Conservation (phyloP, 2,329 filamentous ascomycete species). For the Diaporthe helianthi region DNA sequence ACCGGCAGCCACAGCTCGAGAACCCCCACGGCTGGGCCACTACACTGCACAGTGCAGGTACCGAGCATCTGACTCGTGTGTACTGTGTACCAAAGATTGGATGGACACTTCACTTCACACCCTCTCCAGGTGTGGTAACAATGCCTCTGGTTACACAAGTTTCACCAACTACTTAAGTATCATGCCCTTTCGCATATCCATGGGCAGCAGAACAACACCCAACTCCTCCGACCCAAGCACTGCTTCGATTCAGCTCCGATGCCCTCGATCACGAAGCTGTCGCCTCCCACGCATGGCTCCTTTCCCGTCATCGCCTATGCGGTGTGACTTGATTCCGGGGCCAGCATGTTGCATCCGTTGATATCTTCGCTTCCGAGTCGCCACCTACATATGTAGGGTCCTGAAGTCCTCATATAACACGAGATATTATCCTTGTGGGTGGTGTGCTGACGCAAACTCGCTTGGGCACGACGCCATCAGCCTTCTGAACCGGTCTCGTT, state of each 20-base stretch:
- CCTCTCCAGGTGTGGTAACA: neutral
- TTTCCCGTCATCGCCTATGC: constrained; percentile 9
- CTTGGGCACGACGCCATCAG: neutral
- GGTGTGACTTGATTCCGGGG: constrained; percentile 13
- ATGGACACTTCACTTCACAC: neutral
- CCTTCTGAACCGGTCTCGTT: neutral
- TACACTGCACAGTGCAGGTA: too few relatives aligned
- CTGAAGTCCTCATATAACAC: neutral
- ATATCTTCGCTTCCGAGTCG: neutral
- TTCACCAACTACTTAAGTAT: constrained; percentile 10
- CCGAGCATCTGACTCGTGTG: too few relatives aligned
- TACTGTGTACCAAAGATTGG: too few relatives aligned
- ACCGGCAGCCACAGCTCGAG: neutral
- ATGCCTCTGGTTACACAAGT: constrained; percentile 25
- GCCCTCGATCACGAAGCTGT: neutral
- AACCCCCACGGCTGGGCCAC: too few relatives aligned
- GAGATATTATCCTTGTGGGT: neutral
- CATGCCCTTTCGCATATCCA: neutral
- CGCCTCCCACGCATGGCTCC: neutral
- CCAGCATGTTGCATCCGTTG: constrained; percentile 20
- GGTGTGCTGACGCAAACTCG: neutral
- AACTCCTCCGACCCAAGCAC: neutral
- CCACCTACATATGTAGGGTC: too few relatives aligned
- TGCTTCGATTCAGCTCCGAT: neutral
- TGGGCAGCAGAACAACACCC: neutral